Evolutionary conservation across 495 filamentous ascomycete genomes (phyloP), one percentile per base, ranked within the genome.

Genomic region (Daldinia caldariorum): DNA sequence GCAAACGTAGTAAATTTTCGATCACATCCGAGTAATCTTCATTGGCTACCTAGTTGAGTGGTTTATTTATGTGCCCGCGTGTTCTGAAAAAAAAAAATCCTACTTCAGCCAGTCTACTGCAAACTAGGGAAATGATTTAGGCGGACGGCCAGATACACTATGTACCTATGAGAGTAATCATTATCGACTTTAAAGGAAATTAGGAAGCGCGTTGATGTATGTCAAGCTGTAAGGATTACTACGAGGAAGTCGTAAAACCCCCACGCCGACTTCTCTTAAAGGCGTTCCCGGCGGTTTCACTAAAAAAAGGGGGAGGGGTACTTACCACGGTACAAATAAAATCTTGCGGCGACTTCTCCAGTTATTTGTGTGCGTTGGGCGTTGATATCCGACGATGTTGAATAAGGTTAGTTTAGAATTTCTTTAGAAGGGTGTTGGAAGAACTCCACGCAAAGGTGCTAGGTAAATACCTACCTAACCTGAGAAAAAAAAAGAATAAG

Each of bases 351-450:
- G 16, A 18, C 43, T 47, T 22, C 43, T 47, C 43, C 18, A 47
- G 26, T 47, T 18, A 47, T 47, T 47, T 8, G 18, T 47, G 43
- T 47, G 18, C 20, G 43, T 47, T 22, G 9, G 43, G 43, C 39
- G 31, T 26, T n/a, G 32, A 61, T 61, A 57, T 58, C 38, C 37
- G 38, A 60, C 55, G 18, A 55, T 37, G 50, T 67, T 39, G 9
- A 55, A 64, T 49, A 31, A 49, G 60, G 66, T 50, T 69, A 69
- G 66, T 69, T 55, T 63, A 9, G 60, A 64, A 69, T 55, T 69
- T 54, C 54, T 64, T 54, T 63, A 58, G 66, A 69, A 69, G 10
- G n/a, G 49, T 37, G 9, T 16, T 47, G 16, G 43, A 47, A 47
- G 43, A 16, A 20, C 43, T 47, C 18, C 1, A 47, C 29, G 34